Base-by-base conservation (phyloP, 1,284 basidiomycete genomes). In the Exobasidium rhododendri region DNA sequence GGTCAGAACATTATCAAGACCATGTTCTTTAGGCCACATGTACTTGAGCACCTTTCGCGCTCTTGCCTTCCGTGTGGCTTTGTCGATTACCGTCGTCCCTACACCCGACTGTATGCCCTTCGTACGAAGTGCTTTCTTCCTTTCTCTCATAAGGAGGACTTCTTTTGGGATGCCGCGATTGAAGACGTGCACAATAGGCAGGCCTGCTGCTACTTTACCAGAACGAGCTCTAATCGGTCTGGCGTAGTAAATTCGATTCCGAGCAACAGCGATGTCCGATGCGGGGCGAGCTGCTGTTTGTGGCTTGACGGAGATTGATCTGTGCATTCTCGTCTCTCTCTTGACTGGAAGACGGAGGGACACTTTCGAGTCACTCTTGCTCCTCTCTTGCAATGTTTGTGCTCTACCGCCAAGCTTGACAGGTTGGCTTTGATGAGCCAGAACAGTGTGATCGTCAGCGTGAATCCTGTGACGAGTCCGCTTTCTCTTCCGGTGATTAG, bases 1-100 rank as follows among this genome's bases (percentile, higher is more conserved):
- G 44, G 73, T 76, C 63, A 86, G 92, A 2, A 86, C 83, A 66
- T 83, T 89, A 11, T 83, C 78, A 0, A 94, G 79, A 0, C 84
- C 84, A 69, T 88, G 91, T 68, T 92, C 89, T 30, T 86, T 83
- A 5, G 91, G 87, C 70, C 94, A 94, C 0, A 94, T 82, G 74
- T 93, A 90, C 81, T 91, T 92, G 24, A 87, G 83, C 1, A 91
- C 78, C 69, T 87, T 87, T 24, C 89, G 84, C 0, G 85, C 84
- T 59, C 47, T 20, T 2, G 47, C 63, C 56, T 44, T 56, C 20
- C 63, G 66, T 62, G 73, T 63, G 80, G 82, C 62, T 0, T n/a
- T 4, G 13, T 50, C 47, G 2, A 24, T 6, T 17, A 28, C 5
- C 13, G n/a, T 26, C 26, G 4, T 60, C 1, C 31, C 20, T 4